These are phyloP conservation scores for Nakazawaea ernobii DNA, from an alignment of 805 yeast genomes.

Conservation along the genomic window DNA sequence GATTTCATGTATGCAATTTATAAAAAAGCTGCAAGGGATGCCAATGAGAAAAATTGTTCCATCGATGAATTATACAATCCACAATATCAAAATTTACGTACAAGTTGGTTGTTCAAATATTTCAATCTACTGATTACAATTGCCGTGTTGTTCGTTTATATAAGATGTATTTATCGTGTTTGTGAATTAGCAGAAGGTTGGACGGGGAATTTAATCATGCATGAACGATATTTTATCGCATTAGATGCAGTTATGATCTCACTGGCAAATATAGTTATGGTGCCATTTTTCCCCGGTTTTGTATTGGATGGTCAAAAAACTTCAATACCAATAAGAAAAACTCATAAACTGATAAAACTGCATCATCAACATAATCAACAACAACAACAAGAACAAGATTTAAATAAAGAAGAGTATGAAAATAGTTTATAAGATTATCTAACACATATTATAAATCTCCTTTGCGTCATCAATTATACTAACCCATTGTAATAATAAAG, in stretches of 20 bases:
- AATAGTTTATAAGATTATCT: background rate
- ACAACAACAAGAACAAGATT: background rate
- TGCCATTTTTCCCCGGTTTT: conserved; percentile 60
- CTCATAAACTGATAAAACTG: background rate
- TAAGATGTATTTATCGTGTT: conserved; percentile 69
- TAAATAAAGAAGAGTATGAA: background rate
- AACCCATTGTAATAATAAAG: conserved; percentile 59
- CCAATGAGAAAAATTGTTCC: conserved; percentile 1
- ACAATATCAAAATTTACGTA: conserved; percentile 29
- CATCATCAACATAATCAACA: background rate
- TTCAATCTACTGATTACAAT: conserved; percentile 40
- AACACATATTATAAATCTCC: conserved; percentile 32
- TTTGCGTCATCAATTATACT: conserved; percentile 60
- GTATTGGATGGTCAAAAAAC: conserved; percentile 32
- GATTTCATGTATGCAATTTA: conserved; percentile 39
- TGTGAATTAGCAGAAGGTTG: conserved; percentile 72
- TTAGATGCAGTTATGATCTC: conserved; percentile 61
- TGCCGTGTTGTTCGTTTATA: conserved; percentile 48
- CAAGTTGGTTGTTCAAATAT: conserved; percentile 27
- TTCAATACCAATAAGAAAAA: conserved; percentile 12
- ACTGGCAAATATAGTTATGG: conserved; percentile 37
- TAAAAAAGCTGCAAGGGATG: conserved; percentile 8
- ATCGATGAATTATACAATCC: conserved; percentile 27
- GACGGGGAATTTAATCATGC: conserved; percentile 56
- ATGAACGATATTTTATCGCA: conserved; percentile 52